Evolutionary conservation across 345 rosid species (phyloP).

Genomic region (Jatropha curcas): DNA sequence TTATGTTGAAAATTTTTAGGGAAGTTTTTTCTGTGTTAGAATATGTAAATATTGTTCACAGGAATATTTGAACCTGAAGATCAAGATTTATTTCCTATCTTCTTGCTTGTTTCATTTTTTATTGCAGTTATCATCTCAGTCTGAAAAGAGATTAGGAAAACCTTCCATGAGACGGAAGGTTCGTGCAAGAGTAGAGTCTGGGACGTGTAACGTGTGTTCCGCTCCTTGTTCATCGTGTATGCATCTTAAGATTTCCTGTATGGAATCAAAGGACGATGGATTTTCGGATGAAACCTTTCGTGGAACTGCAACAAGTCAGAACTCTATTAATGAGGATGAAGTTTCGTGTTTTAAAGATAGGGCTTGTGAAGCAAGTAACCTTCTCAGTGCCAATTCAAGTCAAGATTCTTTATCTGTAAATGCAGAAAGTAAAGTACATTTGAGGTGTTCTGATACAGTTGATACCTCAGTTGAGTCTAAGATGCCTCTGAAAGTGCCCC

Average conservation of each 20-base stretch:
- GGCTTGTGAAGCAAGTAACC: conserved; percentile 63
- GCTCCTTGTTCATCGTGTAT: conserved; percentile 87
- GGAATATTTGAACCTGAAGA: no score
- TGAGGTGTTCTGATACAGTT: conserved; percentile 41
- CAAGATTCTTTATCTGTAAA: conserved; percentile 59
- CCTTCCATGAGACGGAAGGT: conserved; percentile 48
- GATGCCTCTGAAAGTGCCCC: conserved; percentile 32
- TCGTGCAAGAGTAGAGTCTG: conserved; percentile 54
- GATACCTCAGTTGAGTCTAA: conserved; percentile 43
- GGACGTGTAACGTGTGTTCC: conserved; percentile 76
- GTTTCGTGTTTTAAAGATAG: conserved; percentile 26
- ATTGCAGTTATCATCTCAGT: conserved; percentile 36
- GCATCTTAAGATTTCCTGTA: conserved; percentile 51
- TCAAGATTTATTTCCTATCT: background rate
- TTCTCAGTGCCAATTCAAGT: conserved; percentile 44
- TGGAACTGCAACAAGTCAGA: conserved; percentile 51
- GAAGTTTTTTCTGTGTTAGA: background rate
- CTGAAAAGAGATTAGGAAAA: conserved; percentile 38
- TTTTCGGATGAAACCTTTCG: conserved; percentile 65
- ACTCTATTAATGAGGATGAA: conserved; percentile 56
- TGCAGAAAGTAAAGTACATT: conserved; percentile 59
- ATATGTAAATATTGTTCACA: background rate
- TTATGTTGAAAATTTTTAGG: background rate
- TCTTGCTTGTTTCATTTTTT: conserved; percentile 11
- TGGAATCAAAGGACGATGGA: conserved; percentile 59